Conservation (phyloP, 2,329 filamentous ascomycete species). For the Ambrosiella cleistominuta region DNA sequence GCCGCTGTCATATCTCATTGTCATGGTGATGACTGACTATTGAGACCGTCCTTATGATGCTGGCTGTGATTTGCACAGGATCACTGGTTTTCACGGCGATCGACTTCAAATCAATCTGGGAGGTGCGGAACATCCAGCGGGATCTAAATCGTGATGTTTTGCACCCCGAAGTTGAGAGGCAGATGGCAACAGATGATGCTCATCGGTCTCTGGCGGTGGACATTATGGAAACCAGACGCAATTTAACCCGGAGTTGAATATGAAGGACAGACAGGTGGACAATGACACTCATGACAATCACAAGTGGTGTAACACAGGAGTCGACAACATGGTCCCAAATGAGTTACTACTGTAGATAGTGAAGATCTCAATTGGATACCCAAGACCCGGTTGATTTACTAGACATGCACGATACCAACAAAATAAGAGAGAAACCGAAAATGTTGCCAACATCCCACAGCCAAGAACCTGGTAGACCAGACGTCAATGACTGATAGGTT, state of each 20-base stretch:
- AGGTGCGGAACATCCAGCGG: neutral
- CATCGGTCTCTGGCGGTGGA: neutral
- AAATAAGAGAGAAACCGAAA: neutral
- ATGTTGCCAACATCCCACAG: constrained; percentile 37
- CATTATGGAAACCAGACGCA: neutral
- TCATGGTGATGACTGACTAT: neutral
- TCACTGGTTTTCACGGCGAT: neutral
- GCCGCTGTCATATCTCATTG: neutral
- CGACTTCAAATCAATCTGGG: neutral
- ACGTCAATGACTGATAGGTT: constrained; percentile 29
- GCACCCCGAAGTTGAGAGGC: neutral
- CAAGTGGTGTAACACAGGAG: no score
- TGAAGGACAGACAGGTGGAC: neutral
- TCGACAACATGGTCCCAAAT: no score
- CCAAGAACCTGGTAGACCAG: constrained; percentile 26
- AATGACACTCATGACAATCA: no score
- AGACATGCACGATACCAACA: neutral
- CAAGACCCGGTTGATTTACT: neutral
- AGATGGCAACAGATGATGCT: neutral
- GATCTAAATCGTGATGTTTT: neutral
- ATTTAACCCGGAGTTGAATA: neutral
- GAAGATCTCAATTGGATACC: neutral
- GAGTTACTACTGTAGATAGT: no score
- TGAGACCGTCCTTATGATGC: neutral
- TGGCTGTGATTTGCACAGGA: neutral